Base-by-base conservation (phyloP, 2,329 filamentous ascomycete species). In the Beauveria varroae region DNA sequence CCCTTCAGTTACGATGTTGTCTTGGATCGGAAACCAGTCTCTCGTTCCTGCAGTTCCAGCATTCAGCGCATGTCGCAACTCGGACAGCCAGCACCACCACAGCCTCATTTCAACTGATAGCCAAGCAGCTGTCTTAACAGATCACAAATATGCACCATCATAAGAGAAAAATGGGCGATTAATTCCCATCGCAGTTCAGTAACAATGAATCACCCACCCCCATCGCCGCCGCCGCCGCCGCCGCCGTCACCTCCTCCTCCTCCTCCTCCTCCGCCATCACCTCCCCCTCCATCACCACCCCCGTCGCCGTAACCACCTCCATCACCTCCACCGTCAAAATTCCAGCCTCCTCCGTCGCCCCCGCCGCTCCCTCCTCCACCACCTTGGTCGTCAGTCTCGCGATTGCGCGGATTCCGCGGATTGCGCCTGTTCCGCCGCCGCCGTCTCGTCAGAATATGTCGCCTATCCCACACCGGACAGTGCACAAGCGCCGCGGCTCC, bases 281-380 rank as follows among this genome's bases (percentile, higher is more conserved):
- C 57, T 3, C 57, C 57, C 12, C 47, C 57, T 18, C 14, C 57
- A 22, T 12, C 55, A 41, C 55, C 55, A 16, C 55, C 55, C 6
- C 22, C 30, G 14, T 12, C 55, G 18, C 20, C 20, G 7, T 37
- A 34, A 24, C 22, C 28, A 34, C 22, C 57, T 10, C 18, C 46
- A 14, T 34, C 57, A 52, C 57, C 37, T 22, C 37, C 37, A n/a
- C 57, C 37, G 10, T 59, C 37, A 24, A 59, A 59, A 34, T 16
- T 50, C 57, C 57, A 59, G 46, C 57, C 56, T 47, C 55, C 55
- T 44, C 57, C 57, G 14, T 59, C 46, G 12, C 57, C 57, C 10
- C 57, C 44, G 5, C 46, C 30, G 24, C 47, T 40, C 1, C 57
- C 57, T 9, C 47, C 46, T 2, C 34, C 24, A 8, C 57, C 47